A percentile compares a stretch with the other conserved stretches of the same genome.
phyloP scores from a whole-genome alignment of 352 stramenopile species.

The Globisporangium paroecandrum region DNA sequence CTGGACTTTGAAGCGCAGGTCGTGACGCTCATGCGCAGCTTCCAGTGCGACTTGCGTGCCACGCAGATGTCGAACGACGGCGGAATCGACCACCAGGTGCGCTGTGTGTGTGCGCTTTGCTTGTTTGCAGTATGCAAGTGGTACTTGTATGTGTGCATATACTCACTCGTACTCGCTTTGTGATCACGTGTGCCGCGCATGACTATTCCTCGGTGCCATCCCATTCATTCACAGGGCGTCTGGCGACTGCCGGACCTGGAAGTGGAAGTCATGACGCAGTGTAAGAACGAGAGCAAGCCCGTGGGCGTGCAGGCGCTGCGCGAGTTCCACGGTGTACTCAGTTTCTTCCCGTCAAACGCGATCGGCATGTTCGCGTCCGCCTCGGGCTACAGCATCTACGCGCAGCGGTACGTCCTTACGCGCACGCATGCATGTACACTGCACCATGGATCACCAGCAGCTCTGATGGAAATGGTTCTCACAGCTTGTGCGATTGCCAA shows the following conservation, averaged over 20 bases:
- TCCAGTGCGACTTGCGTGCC: constrained; percentile 47
- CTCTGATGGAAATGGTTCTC: neutral
- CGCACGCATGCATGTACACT: no score
- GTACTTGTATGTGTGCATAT: neutral
- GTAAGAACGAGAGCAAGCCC: constrained; percentile 74
- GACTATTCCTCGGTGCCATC: no score
- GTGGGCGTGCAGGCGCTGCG: constrained; percentile 66
- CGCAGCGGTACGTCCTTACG: constrained; percentile 39
- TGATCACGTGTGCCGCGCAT: neutral
- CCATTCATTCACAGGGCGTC: constrained; percentile 32
- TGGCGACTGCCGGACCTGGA: constrained; percentile 61
- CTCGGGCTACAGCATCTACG: constrained; percentile 79
- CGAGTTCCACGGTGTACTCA: constrained; percentile 74
- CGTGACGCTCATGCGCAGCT: constrained; percentile 42
- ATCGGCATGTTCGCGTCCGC: constrained; percentile 67
- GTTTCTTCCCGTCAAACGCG: constrained; percentile 32
- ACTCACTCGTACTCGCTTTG: neutral
- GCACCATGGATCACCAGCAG: neutral
- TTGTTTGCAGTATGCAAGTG: neutral
- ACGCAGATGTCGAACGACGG: constrained; percentile 71
- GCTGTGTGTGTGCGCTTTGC: neutral
- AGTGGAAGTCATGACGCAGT: constrained; percentile 74
- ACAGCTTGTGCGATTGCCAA: neutral
- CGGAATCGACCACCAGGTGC: constrained; percentile 66
- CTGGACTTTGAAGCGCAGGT: constrained; percentile 62